Percentiles rank a stretch among this genome's conserved stretches.
These are phyloP conservation scores for Dothistroma pini DNA, from an alignment of 2,329 filamentous ascomycete species.

Conservation along the genomic window DNA sequence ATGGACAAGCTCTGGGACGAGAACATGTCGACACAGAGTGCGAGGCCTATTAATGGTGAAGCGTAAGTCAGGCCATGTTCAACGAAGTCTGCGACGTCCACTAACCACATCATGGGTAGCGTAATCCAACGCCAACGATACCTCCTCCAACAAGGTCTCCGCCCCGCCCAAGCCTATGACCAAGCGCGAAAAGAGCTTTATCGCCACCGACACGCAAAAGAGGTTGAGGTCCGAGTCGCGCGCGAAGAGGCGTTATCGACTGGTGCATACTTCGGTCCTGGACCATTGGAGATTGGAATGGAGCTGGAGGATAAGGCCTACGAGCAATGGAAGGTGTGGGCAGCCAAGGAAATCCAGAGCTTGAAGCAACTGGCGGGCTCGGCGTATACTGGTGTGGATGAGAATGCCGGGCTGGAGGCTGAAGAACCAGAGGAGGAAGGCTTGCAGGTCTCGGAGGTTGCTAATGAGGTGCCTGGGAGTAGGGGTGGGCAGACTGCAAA, in stretches of 20 bases:
- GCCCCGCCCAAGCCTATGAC: constrained; percentile 71
- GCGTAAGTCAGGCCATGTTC: constrained; percentile 18
- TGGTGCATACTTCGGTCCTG: constrained; percentile 84
- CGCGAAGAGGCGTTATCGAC: constrained; percentile 81
- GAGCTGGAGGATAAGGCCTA: constrained; percentile 74
- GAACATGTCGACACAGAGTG: constrained; percentile 62
- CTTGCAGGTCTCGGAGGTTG: constrained; percentile 34
- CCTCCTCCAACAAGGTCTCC: constrained; percentile 59
- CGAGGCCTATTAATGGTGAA: constrained; percentile 68
- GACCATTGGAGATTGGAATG: constrained; percentile 71
- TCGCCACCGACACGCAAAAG: constrained; percentile 71
- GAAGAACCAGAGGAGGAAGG: constrained; percentile 36
- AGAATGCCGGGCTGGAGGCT: constrained; percentile 27
- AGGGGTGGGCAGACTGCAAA: constrained; percentile 35
- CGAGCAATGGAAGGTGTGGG: constrained; percentile 84
- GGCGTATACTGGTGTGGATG: constrained; percentile 39
- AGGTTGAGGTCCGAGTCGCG: constrained; percentile 77
- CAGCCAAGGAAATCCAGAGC: constrained; percentile 51
- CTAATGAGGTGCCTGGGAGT: constrained; percentile 31
- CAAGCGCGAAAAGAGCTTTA: constrained; percentile 88
- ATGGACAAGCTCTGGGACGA: constrained; percentile 45
- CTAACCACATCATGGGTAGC: constrained; percentile 46
- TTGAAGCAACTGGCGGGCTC: constrained; percentile 47
- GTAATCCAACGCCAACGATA: constrained; percentile 89
- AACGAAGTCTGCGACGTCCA: background rate